Conservation (phyloP, 495 filamentous ascomycete species). For the Cladorrhinum samala region DNA sequence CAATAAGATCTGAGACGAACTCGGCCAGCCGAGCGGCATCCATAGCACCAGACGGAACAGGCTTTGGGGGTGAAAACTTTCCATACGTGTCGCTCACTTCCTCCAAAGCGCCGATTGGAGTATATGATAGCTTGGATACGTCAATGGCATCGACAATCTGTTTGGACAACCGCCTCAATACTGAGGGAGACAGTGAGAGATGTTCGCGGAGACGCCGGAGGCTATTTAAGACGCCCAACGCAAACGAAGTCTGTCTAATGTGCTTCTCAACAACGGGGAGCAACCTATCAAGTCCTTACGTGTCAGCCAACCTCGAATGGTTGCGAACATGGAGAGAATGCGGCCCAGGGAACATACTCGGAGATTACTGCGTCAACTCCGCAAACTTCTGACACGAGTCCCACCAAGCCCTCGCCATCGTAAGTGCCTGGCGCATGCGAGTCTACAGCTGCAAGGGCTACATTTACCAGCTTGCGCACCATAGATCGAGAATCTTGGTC, state of each 20-base stretch:
- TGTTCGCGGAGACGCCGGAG: not conserved
- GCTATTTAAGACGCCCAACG: constrained; percentile 9
- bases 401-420: not conserved
- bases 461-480: not conserved
- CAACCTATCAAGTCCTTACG: constrained; percentile 8
- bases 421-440: not conserved
- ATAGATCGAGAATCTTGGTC: not conserved
- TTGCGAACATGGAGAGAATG: not conserved
- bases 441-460: not conserved
- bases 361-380: not conserved
- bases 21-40: constrained; percentile 2
- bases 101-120: not conserved
- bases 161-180: constrained; percentile 2
- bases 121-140: constrained; percentile 6
- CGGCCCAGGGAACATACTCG: not conserved
- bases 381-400: not conserved
- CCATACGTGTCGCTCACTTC: not conserved
- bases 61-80: not conserved
- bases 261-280: constrained; percentile 7
- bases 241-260: constrained; percentile 6
- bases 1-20: constrained; percentile 7
- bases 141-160: constrained; percentile 4
- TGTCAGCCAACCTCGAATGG: not conserved
- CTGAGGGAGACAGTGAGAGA: not conserved
- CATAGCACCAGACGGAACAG: not conserved